Conservation (phyloP, 2,329 filamentous ascomycete species). For the Zasmidium cellare region DNA sequence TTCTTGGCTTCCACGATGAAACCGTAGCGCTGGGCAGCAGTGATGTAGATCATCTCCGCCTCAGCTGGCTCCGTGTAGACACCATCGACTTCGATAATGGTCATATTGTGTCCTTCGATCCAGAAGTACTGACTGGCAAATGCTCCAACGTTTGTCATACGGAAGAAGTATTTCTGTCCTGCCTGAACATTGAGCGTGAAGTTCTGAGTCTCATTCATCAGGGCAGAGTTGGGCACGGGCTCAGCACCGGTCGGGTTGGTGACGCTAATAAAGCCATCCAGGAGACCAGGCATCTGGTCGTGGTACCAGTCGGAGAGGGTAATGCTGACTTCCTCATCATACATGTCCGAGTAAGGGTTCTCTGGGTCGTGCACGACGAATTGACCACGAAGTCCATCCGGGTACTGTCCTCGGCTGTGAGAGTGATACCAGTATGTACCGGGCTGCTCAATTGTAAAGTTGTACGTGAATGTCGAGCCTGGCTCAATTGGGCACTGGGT, state of each 20-base stretch:
- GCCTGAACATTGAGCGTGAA: slow-evolving; percentile 47
- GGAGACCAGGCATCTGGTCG: slow-evolving; percentile 52
- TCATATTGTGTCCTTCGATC: slow-evolving; percentile 66
- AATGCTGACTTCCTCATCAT: slow-evolving; percentile 62
- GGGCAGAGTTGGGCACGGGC: slow-evolving; percentile 64
- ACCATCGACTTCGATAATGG: slow-evolving; percentile 69
- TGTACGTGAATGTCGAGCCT: slow-evolving; percentile 64
- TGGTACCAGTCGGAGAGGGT: slow-evolving; percentile 77
- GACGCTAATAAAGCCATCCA: slow-evolving; percentile 56
- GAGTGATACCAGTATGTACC: slow-evolving; percentile 67
- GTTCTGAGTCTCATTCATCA: slow-evolving; percentile 63
- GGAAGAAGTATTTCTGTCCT: slow-evolving; percentile 62
- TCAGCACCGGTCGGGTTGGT: slow-evolving; percentile 61
- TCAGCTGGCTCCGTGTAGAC: slow-evolving; percentile 62
- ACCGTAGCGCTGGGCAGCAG: slow-evolving; percentile 71
- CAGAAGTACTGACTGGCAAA: slow-evolving; percentile 73
- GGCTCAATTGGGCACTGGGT: slow-evolving; percentile 68
- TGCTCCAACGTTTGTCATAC: slow-evolving; percentile 69
- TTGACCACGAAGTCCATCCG: slow-evolving; percentile 68
- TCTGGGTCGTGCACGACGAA: slow-evolving; percentile 64
- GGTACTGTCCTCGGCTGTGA: slow-evolving; percentile 64
- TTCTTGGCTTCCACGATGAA: slow-evolving; percentile 63
- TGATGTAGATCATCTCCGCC: slow-evolving; percentile 63
- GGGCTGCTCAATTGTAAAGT: slow-evolving; percentile 58
- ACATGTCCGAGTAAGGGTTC: slow-evolving; percentile 53